Base-by-base conservation (phyloP, 352 stramenopile species). In the Thalassiosira livingstoniorum region DNA sequence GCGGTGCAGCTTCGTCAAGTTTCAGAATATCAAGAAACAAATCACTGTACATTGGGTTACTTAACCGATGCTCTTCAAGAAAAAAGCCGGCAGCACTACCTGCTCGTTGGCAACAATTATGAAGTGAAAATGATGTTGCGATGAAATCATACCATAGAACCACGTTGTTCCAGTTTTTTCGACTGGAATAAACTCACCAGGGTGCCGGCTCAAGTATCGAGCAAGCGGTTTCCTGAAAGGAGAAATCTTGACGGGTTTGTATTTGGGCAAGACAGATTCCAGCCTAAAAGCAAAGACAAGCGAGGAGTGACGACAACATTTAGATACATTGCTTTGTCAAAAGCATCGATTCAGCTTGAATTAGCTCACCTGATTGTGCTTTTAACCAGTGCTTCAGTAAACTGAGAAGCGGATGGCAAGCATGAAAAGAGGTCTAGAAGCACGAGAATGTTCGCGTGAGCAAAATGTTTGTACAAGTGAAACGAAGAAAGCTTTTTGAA, bases 351-450 rank as follows among this genome's bases (percentile, higher is more conserved):
- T n/a, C n/a, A n/a, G n/a, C n/a, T n/a, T n/a, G n/a, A n/a, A n/a
- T n/a, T n/a, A n/a, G 37, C 62, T 42, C 5, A 87, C 69, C 98
- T 95, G 13, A 99, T 94, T 4, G 98, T 97, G 63, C 94, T 97
- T 71, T 97, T 97, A 47, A 99, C 97, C 27, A 99, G 90, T 21
- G 94, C 92, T 73, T 99, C 97, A 39, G 99, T 90, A 85, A 99
- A 99, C 2, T 96, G 94, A 11, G 90, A 90, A n/a, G 97, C 97
- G 27, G 97, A 93, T 23, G 97, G 97, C 25, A 99, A 90, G 62
- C 98, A 90, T 43, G 98, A 90, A 87, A 99, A 99, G 4, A 99
- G 91, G 79, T 98, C 95, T n/a, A n/a, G n/a, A n/a, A n/a, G n/a
- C n/a, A n/a, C n/a, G n/a, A n/a, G n/a, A n/a, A n/a, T n/a, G n/a